Base-by-base conservation (phyloP, 768 basidiomycete genomes). In the Lactarius pseudohatsudake region DNA sequence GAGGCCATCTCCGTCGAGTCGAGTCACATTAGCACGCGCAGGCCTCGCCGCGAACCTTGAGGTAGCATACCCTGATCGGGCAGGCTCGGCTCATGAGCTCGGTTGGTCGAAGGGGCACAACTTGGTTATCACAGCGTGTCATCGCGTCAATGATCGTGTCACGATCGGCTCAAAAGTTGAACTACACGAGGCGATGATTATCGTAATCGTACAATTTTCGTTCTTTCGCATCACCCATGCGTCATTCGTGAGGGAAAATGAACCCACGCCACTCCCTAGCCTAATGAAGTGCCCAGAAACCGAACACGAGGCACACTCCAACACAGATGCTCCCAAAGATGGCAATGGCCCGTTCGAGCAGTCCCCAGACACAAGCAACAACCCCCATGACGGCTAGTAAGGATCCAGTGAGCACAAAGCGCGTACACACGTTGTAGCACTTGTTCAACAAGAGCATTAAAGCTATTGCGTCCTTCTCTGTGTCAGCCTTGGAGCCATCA, bases 21-120 rank as follows among this genome's bases (percentile, higher is more conserved):
- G 65, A 67, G 61, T 67, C 66, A 64, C 47, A 50, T 36, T 36
- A 45, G 57, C 66, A 67, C 53, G 66, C 66, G 66, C 53, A 45
- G 16, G 54, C 66, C 26, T 57, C 53, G 41, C 61, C 20, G 66
- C 50, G 61, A 67, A 11, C 32, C 56, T 63, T 40, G 43, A 36
- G 59, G 62, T 26, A 50, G 41, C 66, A 67, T 62, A 58, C 66
- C 56, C 45, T 45, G 66, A 67, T 67, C 62, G 61, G 66, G 66
- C 43, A 57, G 63, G 62, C 58, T 67, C 62, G 62, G 66, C 36
- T 67, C 66, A 63, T 43, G 38, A 28, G 34, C 57, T 22, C 54
- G 56, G 20, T 38, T 47, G 50, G 22, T 53, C 50, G 50, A 53
- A 13, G 50, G 50, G 20, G 22, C 22, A 53, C 11, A 13, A 28